phyloP scores from a whole-genome alignment of 305 asterid species.

The Caryopteris hybrid region DNA sequence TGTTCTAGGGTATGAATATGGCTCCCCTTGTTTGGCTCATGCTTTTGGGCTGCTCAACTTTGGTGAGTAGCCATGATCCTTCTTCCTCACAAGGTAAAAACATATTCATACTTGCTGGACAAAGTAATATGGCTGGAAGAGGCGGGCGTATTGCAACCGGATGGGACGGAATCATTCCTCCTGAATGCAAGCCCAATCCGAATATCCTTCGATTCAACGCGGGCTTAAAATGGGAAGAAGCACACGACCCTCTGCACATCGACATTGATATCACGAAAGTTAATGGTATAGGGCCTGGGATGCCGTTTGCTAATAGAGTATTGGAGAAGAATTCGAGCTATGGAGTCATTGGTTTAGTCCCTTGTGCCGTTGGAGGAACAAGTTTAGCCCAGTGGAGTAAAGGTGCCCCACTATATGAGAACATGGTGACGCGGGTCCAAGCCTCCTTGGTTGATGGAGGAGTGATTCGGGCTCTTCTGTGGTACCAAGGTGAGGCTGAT shows the following conservation, averaged over 20 bases:
- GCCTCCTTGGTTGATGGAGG: constrained; percentile 32
- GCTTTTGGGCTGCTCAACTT: background rate
- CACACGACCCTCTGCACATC: constrained; percentile 48
- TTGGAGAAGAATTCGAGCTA: constrained; percentile 23
- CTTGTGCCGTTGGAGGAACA: constrained; percentile 62
- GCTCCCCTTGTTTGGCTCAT: constrained; percentile 6
- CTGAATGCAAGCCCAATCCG: background rate
- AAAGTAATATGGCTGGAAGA: constrained; percentile 54
- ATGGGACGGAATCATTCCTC: background rate
- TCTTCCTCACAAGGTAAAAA: constrained; percentile 6
- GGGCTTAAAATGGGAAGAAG: constrained; percentile 34
- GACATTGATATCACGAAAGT: constrained; percentile 35
- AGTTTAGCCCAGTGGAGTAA: constrained; percentile 33
- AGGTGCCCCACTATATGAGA: constrained; percentile 27
- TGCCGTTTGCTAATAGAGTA: constrained; percentile 40
- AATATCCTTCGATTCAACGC: background rate
- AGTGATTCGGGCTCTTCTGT: constrained; percentile 29
- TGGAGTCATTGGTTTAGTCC: constrained; percentile 47
- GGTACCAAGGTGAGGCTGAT: constrained; percentile 80
- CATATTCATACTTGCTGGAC: constrained; percentile 45
- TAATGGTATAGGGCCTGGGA: constrained; percentile 60
- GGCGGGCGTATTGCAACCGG: constrained; percentile 11
- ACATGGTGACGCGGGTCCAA: constrained; percentile 23
- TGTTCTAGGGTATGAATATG: background rate
- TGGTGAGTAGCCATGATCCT: background rate